Evolutionary conservation across 805 yeast species (phyloP).

Genomic region (Candida stauntonica): DNA sequence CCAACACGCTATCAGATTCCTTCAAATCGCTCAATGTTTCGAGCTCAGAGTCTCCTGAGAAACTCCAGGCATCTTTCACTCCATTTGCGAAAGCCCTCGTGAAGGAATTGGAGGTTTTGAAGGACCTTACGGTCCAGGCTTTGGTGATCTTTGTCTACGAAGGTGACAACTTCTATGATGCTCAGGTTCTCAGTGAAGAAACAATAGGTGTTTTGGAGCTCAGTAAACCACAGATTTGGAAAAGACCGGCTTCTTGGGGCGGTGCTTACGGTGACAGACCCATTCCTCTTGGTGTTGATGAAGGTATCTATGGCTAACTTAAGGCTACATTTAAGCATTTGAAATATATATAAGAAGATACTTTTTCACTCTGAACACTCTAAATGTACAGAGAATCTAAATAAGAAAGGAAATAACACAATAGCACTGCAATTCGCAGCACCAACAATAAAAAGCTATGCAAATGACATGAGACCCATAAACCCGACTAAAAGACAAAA

Average conservation of each 20-base stretch:
- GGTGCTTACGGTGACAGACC: conserved; percentile 79
- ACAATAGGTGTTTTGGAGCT: conserved; percentile 22
- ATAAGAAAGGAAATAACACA: conserved; percentile 2
- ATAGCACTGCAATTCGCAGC: too few species aligned
- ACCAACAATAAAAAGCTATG: too few species aligned
- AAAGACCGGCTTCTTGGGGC: conserved; percentile 72
- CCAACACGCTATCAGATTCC: conserved; percentile 15
- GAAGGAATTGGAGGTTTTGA: conserved; percentile 2
- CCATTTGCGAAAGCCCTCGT: conserved; percentile 15
- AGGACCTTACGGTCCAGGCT: conserved; percentile 30
- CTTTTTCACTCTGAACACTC: too few species aligned
- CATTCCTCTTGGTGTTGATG: conserved; percentile 64
- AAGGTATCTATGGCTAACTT: conserved; percentile 61
- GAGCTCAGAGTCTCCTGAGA: conserved; percentile 6
- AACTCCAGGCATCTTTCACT: conserved; percentile 10
- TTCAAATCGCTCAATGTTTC: conserved; percentile 17
- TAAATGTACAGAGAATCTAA: background rate
- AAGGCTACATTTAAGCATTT: background rate
- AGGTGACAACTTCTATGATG: conserved; percentile 83
- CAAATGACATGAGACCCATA: conserved; percentile 10
- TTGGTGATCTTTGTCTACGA: conserved; percentile 71
- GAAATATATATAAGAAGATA: too few species aligned
- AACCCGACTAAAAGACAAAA: background rate
- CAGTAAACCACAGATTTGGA: conserved; percentile 31
- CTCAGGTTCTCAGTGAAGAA: conserved; percentile 40